Evolutionary conservation across 2,329 filamentous ascomycete genomes (phyloP), one percentile per base, ranked within the genome.

Genomic region (Fusarium foetens): DNA sequence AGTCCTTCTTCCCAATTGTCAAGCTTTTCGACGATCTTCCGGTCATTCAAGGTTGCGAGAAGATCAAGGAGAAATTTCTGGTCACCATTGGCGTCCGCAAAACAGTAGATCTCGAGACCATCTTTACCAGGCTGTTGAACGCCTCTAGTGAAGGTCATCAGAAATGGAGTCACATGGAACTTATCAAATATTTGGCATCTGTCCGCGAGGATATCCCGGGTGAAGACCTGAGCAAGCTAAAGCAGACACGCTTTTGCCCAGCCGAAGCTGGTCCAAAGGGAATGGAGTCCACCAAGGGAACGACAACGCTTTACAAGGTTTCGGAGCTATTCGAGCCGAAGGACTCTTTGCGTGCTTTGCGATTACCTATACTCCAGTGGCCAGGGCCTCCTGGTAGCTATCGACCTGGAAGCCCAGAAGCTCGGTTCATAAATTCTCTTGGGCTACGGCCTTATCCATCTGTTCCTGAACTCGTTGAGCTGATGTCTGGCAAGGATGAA

Each of bases 21-120:
- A 96, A 94, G 79, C 85, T 99, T 1, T 99, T 99, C 77, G 94
- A 98, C 69, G 96, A 99, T 79, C 85, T 99, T 21, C 95, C 96
- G 0, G 91, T 92, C 17, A 90, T 98, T 4, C 89, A 91, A 71
- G 90, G 89, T 17, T 90, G 95, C 46, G 90, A 92, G 43, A 89
- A 91, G 36, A 89, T 98, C 17, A 98, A 98, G 79, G 95, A 98
- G 49, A 98, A 97, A 79, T 93, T 99, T 69, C 82, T 99, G 46
- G 84, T 88, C 6, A 89, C 93, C 4, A 85, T 99, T 36, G 95
- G 96, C 6, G 95, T 99, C 31, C 91, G 96, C 66, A 98, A 98
- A 83, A 99, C 96, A 0, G 91, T 99, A 25, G 96, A 99, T 75
- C 85, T 99, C 4, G 94, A 94, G 36, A 95, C 97, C 35, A 97